Conservation (phyloP, 805 yeast genomes). For the Myxozyma vanderwaltii region DNA sequence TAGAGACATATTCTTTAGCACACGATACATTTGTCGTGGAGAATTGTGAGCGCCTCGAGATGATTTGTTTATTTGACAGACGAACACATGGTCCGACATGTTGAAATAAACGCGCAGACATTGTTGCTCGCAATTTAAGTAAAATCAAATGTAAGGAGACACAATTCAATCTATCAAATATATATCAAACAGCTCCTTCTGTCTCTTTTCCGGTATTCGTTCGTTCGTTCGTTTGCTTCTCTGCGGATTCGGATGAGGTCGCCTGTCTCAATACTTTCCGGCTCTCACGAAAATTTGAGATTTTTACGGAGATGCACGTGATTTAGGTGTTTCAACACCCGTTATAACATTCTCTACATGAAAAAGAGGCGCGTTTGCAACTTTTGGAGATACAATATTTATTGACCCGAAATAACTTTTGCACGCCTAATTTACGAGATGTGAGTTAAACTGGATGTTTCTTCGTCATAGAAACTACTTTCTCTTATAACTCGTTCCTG, state of each 20-base stretch:
- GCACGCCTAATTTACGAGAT: no score
- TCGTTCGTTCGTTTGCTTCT: no score
- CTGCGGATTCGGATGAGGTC: no score
- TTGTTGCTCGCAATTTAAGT: no score
- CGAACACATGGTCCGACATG: constrained; percentile 2
- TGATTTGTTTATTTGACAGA: background rate
- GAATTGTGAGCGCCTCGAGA: background rate
- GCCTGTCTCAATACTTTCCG: background rate
- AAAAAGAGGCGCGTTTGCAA: background rate
- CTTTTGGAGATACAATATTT: background rate
- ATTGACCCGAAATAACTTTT: background rate
- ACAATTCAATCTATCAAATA: no score
- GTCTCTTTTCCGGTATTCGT: no score
- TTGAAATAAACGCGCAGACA: constrained; percentile 12
- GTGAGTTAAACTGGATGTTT: no score
- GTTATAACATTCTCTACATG: background rate
- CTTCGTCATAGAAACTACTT: no score
- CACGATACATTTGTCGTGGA: background rate
- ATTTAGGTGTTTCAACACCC: background rate
- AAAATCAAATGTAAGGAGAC: no score
- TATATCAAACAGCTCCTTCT: no score
- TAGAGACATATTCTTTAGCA: background rate
- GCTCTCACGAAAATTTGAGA: background rate
- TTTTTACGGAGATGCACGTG: background rate
- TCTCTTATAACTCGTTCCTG: no score